These are phyloP conservation scores for Ganoderma leucocontextum DNA, from an alignment of 1,284 basidiomycete species.

Conservation along the genomic window DNA sequence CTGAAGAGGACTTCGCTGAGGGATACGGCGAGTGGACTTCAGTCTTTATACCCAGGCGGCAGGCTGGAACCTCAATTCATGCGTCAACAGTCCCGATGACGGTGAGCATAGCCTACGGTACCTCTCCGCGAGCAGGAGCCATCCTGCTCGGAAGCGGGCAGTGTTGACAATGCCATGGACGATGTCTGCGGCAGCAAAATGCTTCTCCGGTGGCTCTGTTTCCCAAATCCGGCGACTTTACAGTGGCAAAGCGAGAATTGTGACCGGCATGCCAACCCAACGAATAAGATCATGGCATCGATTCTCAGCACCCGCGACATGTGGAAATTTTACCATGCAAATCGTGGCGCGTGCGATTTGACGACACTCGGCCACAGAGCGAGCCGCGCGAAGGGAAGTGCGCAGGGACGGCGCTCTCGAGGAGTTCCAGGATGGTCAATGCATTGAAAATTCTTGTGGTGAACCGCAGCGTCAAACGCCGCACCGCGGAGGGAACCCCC, in stretches of 20 bases:
- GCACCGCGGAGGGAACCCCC: not conserved
- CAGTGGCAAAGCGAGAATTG: not conserved
- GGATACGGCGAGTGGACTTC: not conserved
- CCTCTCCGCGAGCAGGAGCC: not conserved
- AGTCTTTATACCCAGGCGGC: constrained; percentile 20
- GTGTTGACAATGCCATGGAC: not conserved
- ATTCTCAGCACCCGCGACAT: not conserved
- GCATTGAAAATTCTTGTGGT: not conserved
- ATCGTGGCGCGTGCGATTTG: not conserved
- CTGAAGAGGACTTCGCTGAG: constrained; percentile 27
- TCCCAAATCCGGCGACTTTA: not conserved
- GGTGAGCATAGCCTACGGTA: not conserved
- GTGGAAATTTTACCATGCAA: not conserved
- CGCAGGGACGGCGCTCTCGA: not conserved
- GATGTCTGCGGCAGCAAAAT: not conserved
- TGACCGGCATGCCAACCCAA: not conserved
- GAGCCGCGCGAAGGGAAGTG: not conserved
- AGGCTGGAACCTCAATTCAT: not conserved
- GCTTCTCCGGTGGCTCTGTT: not conserved
- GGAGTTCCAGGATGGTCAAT: not conserved
- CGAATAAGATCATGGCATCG: not conserved
- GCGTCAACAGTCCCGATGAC: not conserved
- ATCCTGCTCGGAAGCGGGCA: not conserved
- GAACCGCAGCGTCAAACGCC: not conserved
- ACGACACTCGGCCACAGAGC: not conserved